phyloP scores from a whole-genome alignment of 345 rosid genomes.

The Acer campestre region DNA sequence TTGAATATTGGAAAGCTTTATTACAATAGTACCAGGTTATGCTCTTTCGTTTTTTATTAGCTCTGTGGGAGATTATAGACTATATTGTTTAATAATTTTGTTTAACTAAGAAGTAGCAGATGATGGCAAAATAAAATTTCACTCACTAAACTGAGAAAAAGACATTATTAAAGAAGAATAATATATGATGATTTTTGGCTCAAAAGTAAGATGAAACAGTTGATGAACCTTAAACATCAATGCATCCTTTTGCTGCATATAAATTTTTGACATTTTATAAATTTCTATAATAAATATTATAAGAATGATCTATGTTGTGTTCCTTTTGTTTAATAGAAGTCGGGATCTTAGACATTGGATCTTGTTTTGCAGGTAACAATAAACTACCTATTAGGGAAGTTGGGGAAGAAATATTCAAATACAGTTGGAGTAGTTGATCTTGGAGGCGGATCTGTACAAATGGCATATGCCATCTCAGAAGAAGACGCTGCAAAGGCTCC shows the following conservation, averaged over 20 bases:
- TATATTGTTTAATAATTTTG: neutral
- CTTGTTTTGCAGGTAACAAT: conserved; percentile 77
- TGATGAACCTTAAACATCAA: neutral
- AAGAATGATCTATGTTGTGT: conserved; percentile 2
- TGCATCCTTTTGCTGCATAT: neutral
- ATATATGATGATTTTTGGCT: neutral
- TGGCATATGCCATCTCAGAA: conserved; percentile 96
- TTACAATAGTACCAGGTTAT: neutral
- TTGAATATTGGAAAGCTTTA: neutral
- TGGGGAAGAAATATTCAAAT: conserved; percentile 69
- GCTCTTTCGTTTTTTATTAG: neutral
- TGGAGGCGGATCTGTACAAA: conserved; percentile 99
- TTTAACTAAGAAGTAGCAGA: neutral
- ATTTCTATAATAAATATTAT: too few species aligned
- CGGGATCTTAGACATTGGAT: neutral
- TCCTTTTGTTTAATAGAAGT: neutral
- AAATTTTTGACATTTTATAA: neutral
- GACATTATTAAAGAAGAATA: neutral
- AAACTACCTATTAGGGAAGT: conserved; percentile 76
- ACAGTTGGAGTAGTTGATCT: conserved; percentile 99
- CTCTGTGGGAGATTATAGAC: neutral
- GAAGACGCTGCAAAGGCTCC: conserved; percentile 81
- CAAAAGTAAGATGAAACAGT: neutral
- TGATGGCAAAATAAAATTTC: neutral
- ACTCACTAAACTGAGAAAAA: neutral